Percentiles rank a stretch among this genome's conserved stretches.
phyloP scores from a whole-genome alignment of 805 yeast species.

The Candida vartiovaarae region DNA sequence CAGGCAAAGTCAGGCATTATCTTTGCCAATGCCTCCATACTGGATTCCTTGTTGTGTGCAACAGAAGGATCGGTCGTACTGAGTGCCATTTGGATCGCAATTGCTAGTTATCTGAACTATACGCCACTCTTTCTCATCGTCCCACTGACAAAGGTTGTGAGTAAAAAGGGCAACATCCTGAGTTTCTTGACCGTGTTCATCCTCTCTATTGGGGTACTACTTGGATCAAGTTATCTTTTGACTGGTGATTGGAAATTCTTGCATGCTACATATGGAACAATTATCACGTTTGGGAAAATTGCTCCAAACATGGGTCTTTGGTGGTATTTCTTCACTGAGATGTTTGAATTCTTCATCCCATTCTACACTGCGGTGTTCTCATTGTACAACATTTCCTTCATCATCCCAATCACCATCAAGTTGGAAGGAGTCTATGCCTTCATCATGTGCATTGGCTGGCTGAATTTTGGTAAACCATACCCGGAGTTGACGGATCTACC shows the following conservation, averaged over 20 bases:
- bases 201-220: slow-evolving; percentile 22
- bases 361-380: slow-evolving; percentile 84
- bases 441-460: slow-evolving; percentile 40
- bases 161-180: slow-evolving; percentile 12
- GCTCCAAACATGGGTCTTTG: slow-evolving; percentile 91
- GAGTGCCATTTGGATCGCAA: slow-evolving; percentile 47
- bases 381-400: slow-evolving; percentile 56
- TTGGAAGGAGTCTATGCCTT: slow-evolving; percentile 61
- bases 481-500: slow-evolving; percentile 80
- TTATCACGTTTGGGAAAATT: slow-evolving; percentile 57
- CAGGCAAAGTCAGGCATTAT: slow-evolving; percentile 61
- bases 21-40: slow-evolving; percentile 52
- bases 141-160: slow-evolving; percentile 37
- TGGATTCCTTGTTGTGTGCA: slow-evolving; percentile 40
- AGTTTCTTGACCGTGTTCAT: slow-evolving; percentile 26
- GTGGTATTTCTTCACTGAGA: slow-evolving; percentile 98
- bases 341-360: slow-evolving; percentile 82
- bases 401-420: slow-evolving; percentile 69
- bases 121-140: slow-evolving; percentile 55
- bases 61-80: slow-evolving; percentile 30
- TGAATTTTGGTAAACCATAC: slow-evolving; percentile 70
- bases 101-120: slow-evolving; percentile 57
- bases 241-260: slow-evolving; percentile 41
- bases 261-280: slow-evolving; percentile 48
- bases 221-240: slow-evolving; percentile 32